These are phyloP conservation scores for Marasmius sp. DNA, from an alignment of 1,284 basidiomycete species.

Conservation along the genomic window DNA sequence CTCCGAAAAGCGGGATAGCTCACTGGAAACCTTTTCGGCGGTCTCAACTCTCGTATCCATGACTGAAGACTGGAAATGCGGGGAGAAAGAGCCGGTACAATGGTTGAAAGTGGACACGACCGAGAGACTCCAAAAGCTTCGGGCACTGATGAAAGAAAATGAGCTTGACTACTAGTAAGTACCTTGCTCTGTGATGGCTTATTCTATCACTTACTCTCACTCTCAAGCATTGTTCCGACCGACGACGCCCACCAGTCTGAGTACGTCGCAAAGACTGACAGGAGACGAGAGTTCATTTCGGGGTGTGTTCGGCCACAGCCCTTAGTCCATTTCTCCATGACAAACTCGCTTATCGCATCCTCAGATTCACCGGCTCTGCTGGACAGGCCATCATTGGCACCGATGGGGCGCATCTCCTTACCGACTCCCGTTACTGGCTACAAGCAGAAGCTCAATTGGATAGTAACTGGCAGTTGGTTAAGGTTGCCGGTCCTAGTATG, in stretches of 20 bases:
- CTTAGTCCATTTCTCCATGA: not conserved
- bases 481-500: constrained; percentile 58
- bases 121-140: not conserved
- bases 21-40: not conserved
- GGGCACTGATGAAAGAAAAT: constrained; percentile 6
- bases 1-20: not conserved
- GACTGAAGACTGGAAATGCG: not conserved
- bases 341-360: not conserved
- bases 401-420: constrained; percentile 71
- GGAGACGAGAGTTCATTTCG: constrained; percentile 81
- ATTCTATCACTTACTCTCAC: constrained; percentile 10
- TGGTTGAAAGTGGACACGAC: not conserved
- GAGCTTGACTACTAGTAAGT: not conserved
- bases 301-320: constrained; percentile 48
- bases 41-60: not conserved
- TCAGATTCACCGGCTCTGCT: constrained; percentile 81
- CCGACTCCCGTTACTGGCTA: constrained; percentile 91
- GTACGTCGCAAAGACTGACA: constrained; percentile 80
- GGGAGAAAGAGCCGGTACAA: not conserved
- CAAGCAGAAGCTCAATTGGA: constrained; percentile 82
- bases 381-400: constrained; percentile 79
- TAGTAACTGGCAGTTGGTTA: constrained; percentile 74
- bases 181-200: not conserved
- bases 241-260: constrained; percentile 92
- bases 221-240: constrained; percentile 65